Conservation (phyloP, 768 basidiomycete genomes). For the Macrolepiota albuminosa region DNA sequence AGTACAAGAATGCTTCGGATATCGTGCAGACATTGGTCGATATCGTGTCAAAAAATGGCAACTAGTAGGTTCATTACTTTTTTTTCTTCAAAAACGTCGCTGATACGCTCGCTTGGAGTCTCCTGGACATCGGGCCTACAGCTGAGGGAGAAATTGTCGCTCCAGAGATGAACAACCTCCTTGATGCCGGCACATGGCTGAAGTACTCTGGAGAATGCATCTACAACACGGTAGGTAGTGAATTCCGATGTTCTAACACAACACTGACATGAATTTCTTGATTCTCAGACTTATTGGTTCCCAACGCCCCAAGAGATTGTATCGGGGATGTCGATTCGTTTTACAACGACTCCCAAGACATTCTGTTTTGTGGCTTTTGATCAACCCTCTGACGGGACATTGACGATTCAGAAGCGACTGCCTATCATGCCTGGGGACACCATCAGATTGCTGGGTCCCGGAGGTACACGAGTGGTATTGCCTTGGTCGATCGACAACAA, state of each 20-base stretch:
- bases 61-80: slow-evolving; percentile 32
- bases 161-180: slow-evolving; percentile 41
- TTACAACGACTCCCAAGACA: slow-evolving; percentile 44
- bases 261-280: neutral
- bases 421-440: slow-evolving; percentile 41
- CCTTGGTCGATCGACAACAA: slow-evolving; percentile 25
- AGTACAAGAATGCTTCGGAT: slow-evolving; percentile 46
- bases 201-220: slow-evolving; percentile 45
- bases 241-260: neutral
- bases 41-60: slow-evolving; percentile 59
- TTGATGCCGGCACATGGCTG: slow-evolving; percentile 50
- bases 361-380: slow-evolving; percentile 47
- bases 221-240: slow-evolving; percentile 42
- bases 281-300: slow-evolving; percentile 42
- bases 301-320: slow-evolving; percentile 33
- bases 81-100: neutral
- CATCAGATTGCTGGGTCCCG: slow-evolving; percentile 31
- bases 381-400: slow-evolving; percentile 25
- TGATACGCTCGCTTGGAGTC: slow-evolving; percentile 21
- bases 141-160: slow-evolving; percentile 50
- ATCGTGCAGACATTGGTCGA: slow-evolving; percentile 51
- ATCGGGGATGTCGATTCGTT: slow-evolving; percentile 31
- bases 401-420: slow-evolving; percentile 37
- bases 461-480: slow-evolving; percentile 14
- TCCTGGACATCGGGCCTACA: slow-evolving; percentile 50